A percentile compares a stretch with the other conserved stretches of the same genome.
These are phyloP conservation scores for Lavandula angustifolia DNA, from an alignment of 257 asterid species.

Conservation along the genomic window DNA sequence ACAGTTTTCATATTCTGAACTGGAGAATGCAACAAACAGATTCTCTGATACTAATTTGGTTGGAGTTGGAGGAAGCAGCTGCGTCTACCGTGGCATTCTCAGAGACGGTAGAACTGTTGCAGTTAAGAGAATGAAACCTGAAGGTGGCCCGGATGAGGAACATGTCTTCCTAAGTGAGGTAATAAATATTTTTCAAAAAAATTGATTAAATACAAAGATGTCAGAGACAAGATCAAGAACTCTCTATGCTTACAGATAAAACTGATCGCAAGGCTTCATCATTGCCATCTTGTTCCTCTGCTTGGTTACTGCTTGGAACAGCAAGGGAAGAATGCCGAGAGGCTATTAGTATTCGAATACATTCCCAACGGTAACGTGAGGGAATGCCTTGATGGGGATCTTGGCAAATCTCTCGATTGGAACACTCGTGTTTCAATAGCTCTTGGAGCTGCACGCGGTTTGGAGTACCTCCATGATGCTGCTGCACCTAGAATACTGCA, in stretches of 20 bases:
- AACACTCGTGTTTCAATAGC: conserved; percentile 76
- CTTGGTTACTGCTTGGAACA: conserved; percentile 83
- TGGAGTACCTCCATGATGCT: conserved; percentile 97
- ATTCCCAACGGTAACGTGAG: conserved; percentile 84
- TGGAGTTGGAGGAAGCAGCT: conserved; percentile 95
- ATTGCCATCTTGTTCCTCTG: conserved; percentile 89
- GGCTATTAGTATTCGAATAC: conserved; percentile 82
- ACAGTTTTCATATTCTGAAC: conserved; percentile 72
- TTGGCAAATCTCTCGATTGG: conserved; percentile 71
- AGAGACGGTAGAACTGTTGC: conserved; percentile 85
- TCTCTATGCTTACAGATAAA: conserved; percentile 58
- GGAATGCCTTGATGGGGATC: conserved; percentile 75
- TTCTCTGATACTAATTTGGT: conserved; percentile 75
- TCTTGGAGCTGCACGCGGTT: conserved; percentile 98
- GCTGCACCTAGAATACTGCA: conserved; percentile 98
- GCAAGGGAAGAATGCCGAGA: conserved; percentile 75
- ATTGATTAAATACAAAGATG: too few relatives aligned
- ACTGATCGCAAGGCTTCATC: conserved; percentile 89
- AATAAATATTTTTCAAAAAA: conserved; percentile 18
- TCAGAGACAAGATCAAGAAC: too few relatives aligned
- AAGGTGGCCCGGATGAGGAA: conserved; percentile 72
- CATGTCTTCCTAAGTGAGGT: conserved; percentile 85
- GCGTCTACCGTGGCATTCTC: conserved; percentile 77
- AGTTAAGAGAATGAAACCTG: conserved; percentile 74
- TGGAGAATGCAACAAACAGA: conserved; percentile 73